Percentiles rank a stretch among this genome's conserved stretches.
These are phyloP conservation scores for Trichoderma erinaceum DNA, from an alignment of 495 filamentous ascomycete genomes.

Conservation along the genomic window DNA sequence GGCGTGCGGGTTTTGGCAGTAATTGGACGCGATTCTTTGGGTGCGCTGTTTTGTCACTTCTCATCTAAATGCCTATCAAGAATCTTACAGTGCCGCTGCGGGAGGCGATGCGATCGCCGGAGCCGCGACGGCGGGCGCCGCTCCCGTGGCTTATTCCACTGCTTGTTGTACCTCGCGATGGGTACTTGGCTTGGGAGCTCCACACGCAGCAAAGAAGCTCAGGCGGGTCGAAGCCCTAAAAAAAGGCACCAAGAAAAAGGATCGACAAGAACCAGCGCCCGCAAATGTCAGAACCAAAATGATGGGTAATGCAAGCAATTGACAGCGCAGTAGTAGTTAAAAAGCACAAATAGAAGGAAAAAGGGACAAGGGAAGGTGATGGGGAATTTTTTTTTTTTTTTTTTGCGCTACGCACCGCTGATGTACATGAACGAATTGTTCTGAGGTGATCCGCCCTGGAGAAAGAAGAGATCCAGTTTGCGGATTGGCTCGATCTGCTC, in stretches of 20 bases:
- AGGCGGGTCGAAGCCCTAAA: neutral
- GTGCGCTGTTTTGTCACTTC: neutral
- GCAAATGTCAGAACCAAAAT: neutral
- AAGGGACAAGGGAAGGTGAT: neutral
- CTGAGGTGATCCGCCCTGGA: slow-evolving; percentile 53
- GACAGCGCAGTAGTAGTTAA: neutral
- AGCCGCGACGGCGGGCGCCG: slow-evolving; percentile 12
- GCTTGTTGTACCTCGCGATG: neutral
- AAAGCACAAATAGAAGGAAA: neutral
- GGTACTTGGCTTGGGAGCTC: neutral
- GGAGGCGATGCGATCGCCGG: slow-evolving; percentile 1
- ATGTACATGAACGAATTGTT: slow-evolving; percentile 45
- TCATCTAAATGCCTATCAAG: neutral
- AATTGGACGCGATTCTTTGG: neutral
- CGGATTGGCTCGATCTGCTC: slow-evolving; percentile 27
- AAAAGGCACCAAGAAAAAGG: neutral
- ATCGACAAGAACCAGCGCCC: neutral
- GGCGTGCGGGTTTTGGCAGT: neutral
- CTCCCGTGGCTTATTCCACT: neutral
- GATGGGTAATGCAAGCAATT: neutral
- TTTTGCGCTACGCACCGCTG: slow-evolving; percentile 24
- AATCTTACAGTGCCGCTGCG: neutral
- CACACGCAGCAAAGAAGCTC: neutral
- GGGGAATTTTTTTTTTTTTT: too few species aligned
- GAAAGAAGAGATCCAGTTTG: slow-evolving; percentile 52